Evolutionary conservation across 2,329 filamentous ascomycete genomes (phyloP), one percentile per base, ranked within the genome.

Genomic region (Phialophora expanda): DNA sequence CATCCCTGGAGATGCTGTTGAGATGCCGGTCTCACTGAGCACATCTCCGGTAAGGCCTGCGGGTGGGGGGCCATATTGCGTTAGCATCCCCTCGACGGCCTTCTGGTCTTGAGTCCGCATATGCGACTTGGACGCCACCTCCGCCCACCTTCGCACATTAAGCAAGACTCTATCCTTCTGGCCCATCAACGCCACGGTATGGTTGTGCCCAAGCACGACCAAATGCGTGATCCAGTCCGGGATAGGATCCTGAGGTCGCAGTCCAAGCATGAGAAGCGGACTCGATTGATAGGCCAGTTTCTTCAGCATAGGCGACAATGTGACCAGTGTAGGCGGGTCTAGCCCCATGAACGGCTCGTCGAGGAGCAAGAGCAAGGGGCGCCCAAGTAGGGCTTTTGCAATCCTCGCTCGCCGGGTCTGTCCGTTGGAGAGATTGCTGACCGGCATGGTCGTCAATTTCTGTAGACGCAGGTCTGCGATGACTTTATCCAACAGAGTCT

Each of bases 291-390:
- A 83, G 0, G 92, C 90, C 63, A 97, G 79, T 0, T 83, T 83
- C 69, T 87, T 80, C 24, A 97, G 80, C 55, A 98, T 81, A 0
- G 84, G 83, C 48, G 90, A 94, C 71, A 98, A 80, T 1, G 86
- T 85, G 12, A 85, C 83, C 12, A 91, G 86, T 0, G 93, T 96
- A 5, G 89, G 89, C 14, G 94, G 95, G 77, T 98, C 95, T 17
- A 99, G 82, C 0, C 95, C 94, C 91, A 86, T 96, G 75, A 97
- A 97, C 0, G 95, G 94, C 73, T 97, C 94, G 78, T 99, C 95
- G 2, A 97, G 82, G 60, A 98, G 82, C 67, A 99, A 75, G 11
- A 97, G 84, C 76, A 96, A 90, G 0, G 95, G 95, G 60, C 85
- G 85, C 6, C 83, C 87, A 65, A 98, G 82, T 58, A 99, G 79